A percentile compares a stretch with the other conserved stretches of the same genome.
phyloP scores from a whole-genome alignment of 257 asterid species.

The Pogostemon cablin region DNA sequence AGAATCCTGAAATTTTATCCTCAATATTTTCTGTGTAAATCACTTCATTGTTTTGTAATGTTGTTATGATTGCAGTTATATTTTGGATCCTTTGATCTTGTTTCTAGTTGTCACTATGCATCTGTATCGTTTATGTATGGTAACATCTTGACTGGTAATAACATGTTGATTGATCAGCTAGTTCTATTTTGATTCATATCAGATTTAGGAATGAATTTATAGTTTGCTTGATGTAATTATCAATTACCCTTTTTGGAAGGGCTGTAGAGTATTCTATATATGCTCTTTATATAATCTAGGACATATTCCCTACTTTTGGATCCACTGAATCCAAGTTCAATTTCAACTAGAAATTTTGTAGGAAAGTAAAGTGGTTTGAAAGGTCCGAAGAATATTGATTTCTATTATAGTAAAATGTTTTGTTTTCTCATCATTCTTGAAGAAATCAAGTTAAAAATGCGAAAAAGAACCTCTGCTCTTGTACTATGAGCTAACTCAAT shows the following conservation, averaged over 20 bases:
- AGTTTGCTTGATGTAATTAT: slow-evolving; percentile 27
- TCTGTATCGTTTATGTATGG: slow-evolving; percentile 17
- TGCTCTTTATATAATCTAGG: slow-evolving; percentile 29
- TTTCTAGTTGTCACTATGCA: neutral
- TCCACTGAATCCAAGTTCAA: slow-evolving; percentile 5
- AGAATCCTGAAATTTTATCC: slow-evolving; percentile 33
- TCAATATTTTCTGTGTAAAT: slow-evolving; percentile 14
- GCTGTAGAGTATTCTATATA: slow-evolving; percentile 18
- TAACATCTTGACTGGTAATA: slow-evolving; percentile 17
- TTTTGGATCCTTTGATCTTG: slow-evolving; percentile 35
- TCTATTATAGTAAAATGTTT: neutral
- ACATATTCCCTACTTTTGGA: slow-evolving; percentile 7
- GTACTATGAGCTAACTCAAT: slow-evolving; percentile 26
- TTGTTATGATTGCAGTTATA: slow-evolving; percentile 22
- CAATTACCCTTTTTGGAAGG: slow-evolving; percentile 29
- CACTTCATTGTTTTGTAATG: slow-evolving; percentile 28
- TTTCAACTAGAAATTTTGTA: slow-evolving; percentile 12
- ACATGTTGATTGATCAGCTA: slow-evolving; percentile 20
- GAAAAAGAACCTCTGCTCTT: slow-evolving; percentile 13
- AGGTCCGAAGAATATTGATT: slow-evolving; percentile 22
- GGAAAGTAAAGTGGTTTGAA: slow-evolving; percentile 18
- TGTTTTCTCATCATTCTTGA: slow-evolving; percentile 26
- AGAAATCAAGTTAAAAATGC: slow-evolving; percentile 9
- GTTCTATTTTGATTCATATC: slow-evolving; percentile 22
- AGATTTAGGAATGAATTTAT: slow-evolving; percentile 21